Evolutionary conservation across 2,329 filamentous ascomycete species (phyloP).

Genomic region (Blumeriella jaapii): DNA sequence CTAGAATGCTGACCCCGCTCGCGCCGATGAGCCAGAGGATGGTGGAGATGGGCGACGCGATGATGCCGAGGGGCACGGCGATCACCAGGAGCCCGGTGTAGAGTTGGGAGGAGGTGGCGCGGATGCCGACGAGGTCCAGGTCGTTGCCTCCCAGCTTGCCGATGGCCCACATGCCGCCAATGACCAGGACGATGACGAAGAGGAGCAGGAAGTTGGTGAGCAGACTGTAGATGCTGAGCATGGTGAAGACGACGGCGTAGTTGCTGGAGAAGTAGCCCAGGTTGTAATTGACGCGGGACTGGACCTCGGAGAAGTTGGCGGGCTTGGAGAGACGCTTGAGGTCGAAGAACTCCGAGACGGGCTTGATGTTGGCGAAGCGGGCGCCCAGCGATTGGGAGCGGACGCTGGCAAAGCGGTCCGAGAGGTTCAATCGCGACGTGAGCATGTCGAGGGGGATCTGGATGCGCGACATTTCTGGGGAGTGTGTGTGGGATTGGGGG

Average conservation of each 20-base stretch:
- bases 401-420: slow-evolving; percentile 74
- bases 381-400: slow-evolving; percentile 66
- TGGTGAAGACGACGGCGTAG: slow-evolving; percentile 85
- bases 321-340: slow-evolving; percentile 94
- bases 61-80: slow-evolving; percentile 73
- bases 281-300: slow-evolving; percentile 95
- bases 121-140: slow-evolving; percentile 71
- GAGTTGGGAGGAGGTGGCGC: slow-evolving; percentile 81
- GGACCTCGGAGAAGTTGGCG: slow-evolving; percentile 77
- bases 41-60: slow-evolving; percentile 73
- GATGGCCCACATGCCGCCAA: slow-evolving; percentile 81
- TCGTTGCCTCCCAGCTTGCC: slow-evolving; percentile 82
- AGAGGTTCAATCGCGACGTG: slow-evolving; percentile 80
- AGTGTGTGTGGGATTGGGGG: too few species aligned
- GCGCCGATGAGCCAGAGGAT: slow-evolving; percentile 94
- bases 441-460: slow-evolving; percentile 86
- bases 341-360: slow-evolving; percentile 88
- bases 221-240: slow-evolving; percentile 92
- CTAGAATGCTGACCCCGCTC: slow-evolving; percentile 83
- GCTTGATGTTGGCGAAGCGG: slow-evolving; percentile 86
- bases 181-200: slow-evolving; percentile 84
- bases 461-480: slow-evolving; percentile 83
- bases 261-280: slow-evolving; percentile 96
- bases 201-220: slow-evolving; percentile 78
- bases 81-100: slow-evolving; percentile 81